Evolutionary conservation across 805 yeast species (phyloP).

Genomic region (Henningerozyma blattae): DNA sequence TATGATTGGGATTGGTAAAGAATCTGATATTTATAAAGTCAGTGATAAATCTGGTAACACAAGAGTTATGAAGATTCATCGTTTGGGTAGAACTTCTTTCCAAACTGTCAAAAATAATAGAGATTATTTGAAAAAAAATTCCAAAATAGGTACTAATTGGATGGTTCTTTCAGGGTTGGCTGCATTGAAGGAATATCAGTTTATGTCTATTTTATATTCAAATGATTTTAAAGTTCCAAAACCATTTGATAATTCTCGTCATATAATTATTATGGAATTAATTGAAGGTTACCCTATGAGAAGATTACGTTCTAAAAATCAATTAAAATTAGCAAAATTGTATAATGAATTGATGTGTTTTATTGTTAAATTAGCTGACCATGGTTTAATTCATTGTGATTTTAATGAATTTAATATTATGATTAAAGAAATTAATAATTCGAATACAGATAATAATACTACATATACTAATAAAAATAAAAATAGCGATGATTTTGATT

Average conservation of each 20-base stretch:
- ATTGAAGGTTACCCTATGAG: constrained; percentile 87
- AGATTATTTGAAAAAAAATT: constrained; percentile 62
- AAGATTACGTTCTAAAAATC: constrained; percentile 59
- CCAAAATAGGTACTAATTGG: constrained; percentile 74
- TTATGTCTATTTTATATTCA: constrained; percentile 62
- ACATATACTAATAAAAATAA: constrained; percentile 30
- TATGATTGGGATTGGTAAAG: constrained; percentile 94
- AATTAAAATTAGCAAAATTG: constrained; percentile 53
- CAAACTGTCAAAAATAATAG: constrained; percentile 86
- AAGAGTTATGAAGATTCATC: constrained; percentile 76
- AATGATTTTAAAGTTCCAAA: constrained; percentile 79
- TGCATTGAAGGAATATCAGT: constrained; percentile 84
- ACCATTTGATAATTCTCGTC: constrained; percentile 84
- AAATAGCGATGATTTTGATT: constrained; percentile 35
- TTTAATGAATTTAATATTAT: constrained; percentile 94
- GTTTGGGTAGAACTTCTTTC: constrained; percentile 90
- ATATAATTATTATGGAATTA: constrained; percentile 86
- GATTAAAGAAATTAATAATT: no score
- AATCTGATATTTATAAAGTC: constrained; percentile 85
- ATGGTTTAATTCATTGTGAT: constrained; percentile 94
- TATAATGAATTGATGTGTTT: constrained; percentile 83
- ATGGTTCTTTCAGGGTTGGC: constrained; percentile 84
- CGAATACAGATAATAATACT: no score
- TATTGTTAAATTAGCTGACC: constrained; percentile 68
- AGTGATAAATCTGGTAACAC: constrained; percentile 54